These are phyloP conservation scores for Penicillium coffeae DNA, from an alignment of 495 filamentous ascomycete genomes.

Conservation along the genomic window DNA sequence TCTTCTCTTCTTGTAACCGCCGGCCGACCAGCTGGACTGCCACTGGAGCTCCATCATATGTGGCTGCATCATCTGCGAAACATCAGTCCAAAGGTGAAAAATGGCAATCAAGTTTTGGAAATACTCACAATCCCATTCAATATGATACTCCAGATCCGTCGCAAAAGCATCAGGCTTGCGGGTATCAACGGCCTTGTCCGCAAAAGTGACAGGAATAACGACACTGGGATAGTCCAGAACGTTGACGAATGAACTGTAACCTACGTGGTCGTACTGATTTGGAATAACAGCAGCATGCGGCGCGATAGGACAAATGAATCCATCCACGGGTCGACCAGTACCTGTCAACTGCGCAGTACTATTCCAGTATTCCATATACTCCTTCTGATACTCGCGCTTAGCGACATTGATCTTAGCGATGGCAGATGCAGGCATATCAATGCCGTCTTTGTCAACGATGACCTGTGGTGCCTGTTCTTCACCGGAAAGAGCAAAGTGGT, in stretches of 20 bases:
- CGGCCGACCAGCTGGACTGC: constrained; percentile 50
- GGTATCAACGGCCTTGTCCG: constrained; percentile 51
- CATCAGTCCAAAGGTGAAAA: not conserved
- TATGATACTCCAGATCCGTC: constrained; percentile 39
- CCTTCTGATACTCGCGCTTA: constrained; percentile 58
- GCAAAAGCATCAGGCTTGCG: constrained; percentile 31
- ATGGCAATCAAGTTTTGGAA: not conserved
- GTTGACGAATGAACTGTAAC: constrained; percentile 53
- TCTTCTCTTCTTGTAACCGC: constrained; percentile 52
- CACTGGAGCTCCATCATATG: constrained; percentile 53
- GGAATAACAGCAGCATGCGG: constrained; percentile 48
- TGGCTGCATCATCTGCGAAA: constrained; percentile 46
- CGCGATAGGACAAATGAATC: constrained; percentile 44
- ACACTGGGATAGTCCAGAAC: constrained; percentile 55
- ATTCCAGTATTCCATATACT: constrained; percentile 70
- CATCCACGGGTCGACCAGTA: constrained; percentile 57
- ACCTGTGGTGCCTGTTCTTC: constrained; percentile 47
- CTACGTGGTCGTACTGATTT: constrained; percentile 43
- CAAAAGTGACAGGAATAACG: constrained; percentile 55
- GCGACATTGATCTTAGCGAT: constrained; percentile 53
- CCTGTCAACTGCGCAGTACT: constrained; percentile 49
- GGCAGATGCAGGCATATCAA: constrained; percentile 38
- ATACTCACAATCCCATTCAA: constrained; percentile 52
- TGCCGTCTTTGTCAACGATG: constrained; percentile 13
- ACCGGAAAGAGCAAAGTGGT: constrained; percentile 52